These are phyloP conservation scores for Ceratobasidium papillatum DNA, from an alignment of 1,284 basidiomycete genomes.

Conservation along the genomic window DNA sequence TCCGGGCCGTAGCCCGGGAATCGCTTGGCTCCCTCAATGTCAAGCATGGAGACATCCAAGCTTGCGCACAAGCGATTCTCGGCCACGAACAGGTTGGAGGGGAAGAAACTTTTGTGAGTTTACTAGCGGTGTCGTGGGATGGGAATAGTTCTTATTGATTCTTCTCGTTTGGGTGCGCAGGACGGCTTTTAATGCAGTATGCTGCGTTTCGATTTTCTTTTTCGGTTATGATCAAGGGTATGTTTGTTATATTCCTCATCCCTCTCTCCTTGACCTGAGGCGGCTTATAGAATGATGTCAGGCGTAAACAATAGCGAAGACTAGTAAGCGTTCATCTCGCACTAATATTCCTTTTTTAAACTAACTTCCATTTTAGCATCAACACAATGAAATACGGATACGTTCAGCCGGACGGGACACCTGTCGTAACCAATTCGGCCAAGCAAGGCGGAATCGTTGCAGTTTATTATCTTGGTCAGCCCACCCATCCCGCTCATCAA, in stretches of 20 bases:
- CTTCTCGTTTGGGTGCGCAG: background rate
- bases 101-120: constrained; percentile 30
- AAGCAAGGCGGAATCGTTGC: constrained; percentile 60
- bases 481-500: background rate
- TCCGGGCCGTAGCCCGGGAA: background rate
- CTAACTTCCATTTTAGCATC: constrained; percentile 33
- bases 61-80: constrained; percentile 37
- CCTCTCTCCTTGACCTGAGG: background rate
- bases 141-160: background rate
- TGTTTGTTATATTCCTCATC: background rate
- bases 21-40: background rate
- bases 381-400: constrained; percentile 49
- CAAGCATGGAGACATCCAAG: constrained; percentile 32
- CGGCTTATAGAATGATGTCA: constrained; percentile 55
- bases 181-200: constrained; percentile 36
- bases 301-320: constrained; percentile 61
- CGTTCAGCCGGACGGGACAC: constrained; percentile 57
- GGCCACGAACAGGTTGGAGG: constrained; percentile 34
- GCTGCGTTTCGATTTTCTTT: constrained; percentile 39
- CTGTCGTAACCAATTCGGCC: constrained; percentile 61
- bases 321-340: constrained; percentile 57
- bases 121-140: background rate
- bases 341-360: constrained; percentile 45
- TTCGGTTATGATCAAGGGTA: constrained; percentile 64
- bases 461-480: constrained; percentile 42